Evolutionary conservation across 495 filamentous ascomycete genomes (phyloP).

Genomic region (Aspergillus panamensis): DNA sequence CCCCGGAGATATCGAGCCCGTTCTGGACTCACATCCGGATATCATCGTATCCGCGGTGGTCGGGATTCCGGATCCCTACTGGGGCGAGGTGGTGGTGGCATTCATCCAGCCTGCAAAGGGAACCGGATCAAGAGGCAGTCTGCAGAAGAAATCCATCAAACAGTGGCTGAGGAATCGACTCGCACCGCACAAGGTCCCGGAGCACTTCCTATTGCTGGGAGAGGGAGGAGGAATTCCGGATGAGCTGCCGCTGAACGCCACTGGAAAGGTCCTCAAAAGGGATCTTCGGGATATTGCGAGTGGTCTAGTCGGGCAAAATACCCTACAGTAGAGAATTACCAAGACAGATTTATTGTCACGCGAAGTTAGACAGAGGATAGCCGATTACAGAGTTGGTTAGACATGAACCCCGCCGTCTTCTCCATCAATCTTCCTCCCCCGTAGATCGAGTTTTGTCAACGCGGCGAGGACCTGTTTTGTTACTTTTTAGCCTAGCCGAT

Average conservation of each 20-base stretch:
- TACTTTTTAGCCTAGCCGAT: too few species aligned
- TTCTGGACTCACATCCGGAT: slow-evolving; percentile 52
- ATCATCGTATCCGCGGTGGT: slow-evolving; percentile 56
- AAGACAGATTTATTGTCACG: too few species aligned
- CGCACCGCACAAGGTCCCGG: slow-evolving; percentile 55
- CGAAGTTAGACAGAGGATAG: too few species aligned
- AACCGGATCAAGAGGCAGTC: neutral
- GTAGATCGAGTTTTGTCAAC: too few species aligned
- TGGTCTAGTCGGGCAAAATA: too few species aligned
- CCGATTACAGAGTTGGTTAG: too few species aligned
- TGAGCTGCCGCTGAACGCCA: slow-evolving; percentile 55
- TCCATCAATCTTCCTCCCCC: too few species aligned
- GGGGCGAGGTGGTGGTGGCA: slow-evolving; percentile 54
- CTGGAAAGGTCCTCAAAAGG: slow-evolving; percentile 62
- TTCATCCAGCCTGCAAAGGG: slow-evolving; percentile 21
- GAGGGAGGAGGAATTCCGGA: slow-evolving; percentile 42
- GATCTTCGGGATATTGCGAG: slow-evolving; percentile 47
- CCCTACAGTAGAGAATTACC: too few species aligned
- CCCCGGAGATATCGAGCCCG: slow-evolving; percentile 65
- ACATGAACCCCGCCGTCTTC: too few species aligned
- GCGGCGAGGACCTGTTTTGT: too few species aligned
- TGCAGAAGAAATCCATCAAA: slow-evolving; percentile 12
- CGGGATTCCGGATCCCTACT: slow-evolving; percentile 54
- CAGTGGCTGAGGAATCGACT: slow-evolving; percentile 48
- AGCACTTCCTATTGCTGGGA: slow-evolving; percentile 58